phyloP scores from a whole-genome alignment of 495 filamentous ascomycete species.

The Paragyromitra xinjiangensis region DNA sequence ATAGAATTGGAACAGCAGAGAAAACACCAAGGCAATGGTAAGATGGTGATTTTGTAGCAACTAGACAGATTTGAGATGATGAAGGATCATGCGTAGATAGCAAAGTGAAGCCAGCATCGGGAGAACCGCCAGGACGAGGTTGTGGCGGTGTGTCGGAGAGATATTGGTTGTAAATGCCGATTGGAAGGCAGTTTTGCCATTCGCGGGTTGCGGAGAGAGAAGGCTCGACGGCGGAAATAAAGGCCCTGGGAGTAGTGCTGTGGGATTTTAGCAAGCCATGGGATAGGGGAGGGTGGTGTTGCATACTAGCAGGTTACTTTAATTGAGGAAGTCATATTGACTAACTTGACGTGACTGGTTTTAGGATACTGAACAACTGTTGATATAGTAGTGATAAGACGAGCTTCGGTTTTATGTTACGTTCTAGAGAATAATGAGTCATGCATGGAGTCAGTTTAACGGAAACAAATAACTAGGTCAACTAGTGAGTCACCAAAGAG shows the following conservation, averaged over 20 bases:
- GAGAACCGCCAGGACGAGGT: background rate
- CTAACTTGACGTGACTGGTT: background rate
- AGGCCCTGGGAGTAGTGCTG: background rate
- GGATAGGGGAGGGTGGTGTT: background rate
- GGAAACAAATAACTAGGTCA: background rate
- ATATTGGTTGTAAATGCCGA: constrained; percentile 23
- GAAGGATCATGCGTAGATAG: constrained; percentile 16
- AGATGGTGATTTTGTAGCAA: constrained; percentile 7
- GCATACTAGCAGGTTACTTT: constrained; percentile 17
- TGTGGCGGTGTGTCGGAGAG: constrained; percentile 10
- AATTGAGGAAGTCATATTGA: constrained; percentile 4
- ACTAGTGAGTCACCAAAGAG: background rate
- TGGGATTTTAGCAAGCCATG: background rate
- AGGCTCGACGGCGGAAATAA: constrained; percentile 11
- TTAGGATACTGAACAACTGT: background rate
- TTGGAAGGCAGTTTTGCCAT: constrained; percentile 38
- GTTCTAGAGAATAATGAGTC: background rate
- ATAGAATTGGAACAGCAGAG: background rate
- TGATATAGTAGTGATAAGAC: background rate
- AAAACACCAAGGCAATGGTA: constrained; percentile 4
- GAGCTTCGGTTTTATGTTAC: too few species aligned
- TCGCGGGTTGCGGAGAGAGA: constrained; percentile 19
- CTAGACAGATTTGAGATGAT: background rate
- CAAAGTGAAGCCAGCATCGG: constrained; percentile 3
- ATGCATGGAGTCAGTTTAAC: background rate